These are phyloP conservation scores for Tarenaya hassleriana DNA, from an alignment of 345 rosid species.

Conservation along the genomic window DNA sequence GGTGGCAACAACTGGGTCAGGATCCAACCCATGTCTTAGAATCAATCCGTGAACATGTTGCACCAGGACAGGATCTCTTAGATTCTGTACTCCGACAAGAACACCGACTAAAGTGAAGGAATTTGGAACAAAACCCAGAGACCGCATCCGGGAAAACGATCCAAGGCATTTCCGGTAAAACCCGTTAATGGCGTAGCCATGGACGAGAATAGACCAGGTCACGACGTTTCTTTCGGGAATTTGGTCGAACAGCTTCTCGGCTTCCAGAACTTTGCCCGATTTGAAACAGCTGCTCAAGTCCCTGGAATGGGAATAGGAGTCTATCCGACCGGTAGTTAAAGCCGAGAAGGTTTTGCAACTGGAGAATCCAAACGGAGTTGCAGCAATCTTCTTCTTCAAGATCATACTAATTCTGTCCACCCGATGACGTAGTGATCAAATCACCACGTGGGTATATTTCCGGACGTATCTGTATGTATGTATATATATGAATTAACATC, in stretches of 20 bases:
- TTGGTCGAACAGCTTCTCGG: constrained; percentile 33
- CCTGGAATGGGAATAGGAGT: constrained; percentile 14
- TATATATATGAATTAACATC: too few species aligned
- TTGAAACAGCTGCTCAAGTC: constrained; percentile 25
- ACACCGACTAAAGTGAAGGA: constrained; percentile 43
- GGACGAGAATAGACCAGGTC: constrained; percentile 38
- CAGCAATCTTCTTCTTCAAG: too few species aligned
- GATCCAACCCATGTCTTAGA: constrained; percentile 27
- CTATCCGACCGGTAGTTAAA: neutral
- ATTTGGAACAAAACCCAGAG: constrained; percentile 30
- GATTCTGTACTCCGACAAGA: constrained; percentile 29
- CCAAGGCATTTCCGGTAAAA: constrained; percentile 20
- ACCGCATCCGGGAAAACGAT: constrained; percentile 32
- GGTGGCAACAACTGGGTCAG: constrained; percentile 32
- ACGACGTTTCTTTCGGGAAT: constrained; percentile 31
- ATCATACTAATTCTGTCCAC: too few species aligned
- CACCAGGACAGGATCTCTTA: constrained; percentile 16
- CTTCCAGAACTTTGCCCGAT: constrained; percentile 25
- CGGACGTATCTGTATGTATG: too few species aligned
- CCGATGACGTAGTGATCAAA: too few species aligned
- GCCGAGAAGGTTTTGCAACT: constrained; percentile 1
- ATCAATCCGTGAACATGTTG: constrained; percentile 33
- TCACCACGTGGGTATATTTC: too few species aligned
- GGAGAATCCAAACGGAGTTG: too few species aligned
- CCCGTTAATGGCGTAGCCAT: constrained; percentile 39